These are phyloP conservation scores for Ophiostoma perfectum DNA, from an alignment of 2,329 filamentous ascomycete genomes.

Conservation along the genomic window DNA sequence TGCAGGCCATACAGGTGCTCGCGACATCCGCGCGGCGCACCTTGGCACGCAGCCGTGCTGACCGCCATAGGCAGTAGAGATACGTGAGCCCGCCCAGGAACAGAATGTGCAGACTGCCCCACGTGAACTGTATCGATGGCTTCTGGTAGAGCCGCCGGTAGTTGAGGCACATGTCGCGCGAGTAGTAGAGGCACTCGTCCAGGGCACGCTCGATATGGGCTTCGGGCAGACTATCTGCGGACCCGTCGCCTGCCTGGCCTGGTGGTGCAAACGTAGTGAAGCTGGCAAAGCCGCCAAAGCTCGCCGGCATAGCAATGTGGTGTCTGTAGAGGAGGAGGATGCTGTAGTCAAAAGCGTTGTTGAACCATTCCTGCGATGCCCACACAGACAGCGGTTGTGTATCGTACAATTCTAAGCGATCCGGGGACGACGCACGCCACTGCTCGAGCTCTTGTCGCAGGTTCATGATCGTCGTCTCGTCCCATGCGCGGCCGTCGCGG, in stretches of 20 bases:
- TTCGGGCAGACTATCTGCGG: background rate
- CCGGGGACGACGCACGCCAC: slow-evolving; percentile 25
- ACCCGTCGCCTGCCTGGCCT: background rate
- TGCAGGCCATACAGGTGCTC: slow-evolving; percentile 36
- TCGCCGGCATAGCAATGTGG: slow-evolving; percentile 25
- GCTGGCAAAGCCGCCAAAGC: background rate
- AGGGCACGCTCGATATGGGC: slow-evolving; percentile 17
- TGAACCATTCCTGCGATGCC: slow-evolving; percentile 37
- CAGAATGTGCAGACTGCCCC: slow-evolving; percentile 35
- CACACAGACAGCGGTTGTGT: slow-evolving; percentile 31
- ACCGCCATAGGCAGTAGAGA: slow-evolving; percentile 34
- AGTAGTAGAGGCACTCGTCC: slow-evolving; percentile 24
- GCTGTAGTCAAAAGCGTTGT: slow-evolving; percentile 37
- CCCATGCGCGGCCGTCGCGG: background rate
- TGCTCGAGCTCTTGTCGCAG: slow-evolving; percentile 30
- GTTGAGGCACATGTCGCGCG: slow-evolving; percentile 33
- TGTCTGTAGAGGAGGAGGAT: slow-evolving; percentile 37
- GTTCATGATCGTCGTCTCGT: slow-evolving; percentile 21
- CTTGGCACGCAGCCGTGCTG: slow-evolving; percentile 22
- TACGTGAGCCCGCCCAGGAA: slow-evolving; percentile 36
- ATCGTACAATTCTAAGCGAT: background rate
- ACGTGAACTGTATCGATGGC: slow-evolving; percentile 32
- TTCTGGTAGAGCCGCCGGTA: slow-evolving; percentile 35
- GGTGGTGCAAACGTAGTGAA: background rate
- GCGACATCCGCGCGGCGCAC: slow-evolving; percentile 27